Percentiles rank a stretch among this genome's conserved stretches.
Conservation (phyloP, 1,284 basidiomycete species). For the Fomitopsis palustris region DNA sequence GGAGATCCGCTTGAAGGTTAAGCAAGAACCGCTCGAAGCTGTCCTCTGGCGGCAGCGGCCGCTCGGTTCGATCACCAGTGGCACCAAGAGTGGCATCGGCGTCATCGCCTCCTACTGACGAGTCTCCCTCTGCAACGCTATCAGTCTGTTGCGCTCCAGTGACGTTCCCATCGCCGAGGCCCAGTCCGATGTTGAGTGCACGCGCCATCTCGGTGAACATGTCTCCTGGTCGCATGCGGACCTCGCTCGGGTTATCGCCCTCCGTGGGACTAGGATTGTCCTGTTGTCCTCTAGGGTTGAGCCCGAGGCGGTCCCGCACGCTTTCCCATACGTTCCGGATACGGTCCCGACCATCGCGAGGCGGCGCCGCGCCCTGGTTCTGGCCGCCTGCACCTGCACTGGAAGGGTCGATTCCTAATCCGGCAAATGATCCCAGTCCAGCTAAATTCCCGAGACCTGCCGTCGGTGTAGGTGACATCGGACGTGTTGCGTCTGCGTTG, state of each 20-base stretch:
- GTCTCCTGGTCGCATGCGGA: conserved; percentile 36
- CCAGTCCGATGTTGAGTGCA: conserved; percentile 69
- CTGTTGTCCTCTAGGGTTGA: conserved; percentile 22
- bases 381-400: conserved; percentile 1
- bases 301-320: conserved; percentile 60
- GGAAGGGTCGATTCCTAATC: conserved; percentile 16
- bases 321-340: conserved; percentile 60
- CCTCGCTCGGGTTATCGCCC: conserved; percentile 5
- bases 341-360: conserved; percentile 33
- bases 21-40: conserved; percentile 75
- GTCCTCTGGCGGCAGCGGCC: conserved; percentile 51
- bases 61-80: conserved; percentile 8
- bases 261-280: neutral
- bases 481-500: conserved; percentile 27
- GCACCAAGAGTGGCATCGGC: conserved; percentile 1
- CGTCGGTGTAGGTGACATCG: conserved; percentile 48
- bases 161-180: conserved; percentile 31
- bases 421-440: conserved; percentile 20
- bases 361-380: neutral
- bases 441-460: conserved; percentile 35
- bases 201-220: conserved; percentile 74
- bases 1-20: conserved; percentile 67
- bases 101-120: neutral
- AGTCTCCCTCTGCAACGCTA: neutral
- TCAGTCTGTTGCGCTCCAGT: neutral